Conservation (phyloP, 495 filamentous ascomycete species). For the Hypoxylon cercidicola region DNA sequence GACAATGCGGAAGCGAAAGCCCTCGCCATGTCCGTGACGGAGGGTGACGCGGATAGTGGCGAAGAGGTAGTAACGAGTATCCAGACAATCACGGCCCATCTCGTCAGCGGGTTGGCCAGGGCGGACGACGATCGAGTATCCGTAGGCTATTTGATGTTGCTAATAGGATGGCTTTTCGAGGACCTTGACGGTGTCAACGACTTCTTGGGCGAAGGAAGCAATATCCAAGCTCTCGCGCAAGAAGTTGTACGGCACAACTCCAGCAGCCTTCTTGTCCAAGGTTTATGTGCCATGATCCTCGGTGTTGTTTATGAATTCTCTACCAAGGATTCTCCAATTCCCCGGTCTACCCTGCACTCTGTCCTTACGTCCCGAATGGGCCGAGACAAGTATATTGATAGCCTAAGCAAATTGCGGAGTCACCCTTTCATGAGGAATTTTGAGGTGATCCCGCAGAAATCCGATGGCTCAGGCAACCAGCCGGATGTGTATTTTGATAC, state of each 20-base stretch:
- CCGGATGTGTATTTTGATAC: slow-evolving; percentile 89
- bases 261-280: slow-evolving; percentile 74
- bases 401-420: slow-evolving; percentile 78
- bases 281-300: slow-evolving; percentile 82
- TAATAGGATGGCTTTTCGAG: slow-evolving; percentile 94
- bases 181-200: slow-evolving; percentile 92
- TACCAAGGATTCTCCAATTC: slow-evolving; percentile 93
- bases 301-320: slow-evolving; percentile 97
- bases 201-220: slow-evolving; percentile 94
- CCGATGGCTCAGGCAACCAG: slow-evolving; percentile 64
- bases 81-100: slow-evolving; percentile 82
- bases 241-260: slow-evolving; percentile 66
- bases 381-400: slow-evolving; percentile 89
- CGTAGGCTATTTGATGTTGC: slow-evolving; percentile 88
- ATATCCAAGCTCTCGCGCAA: slow-evolving; percentile 84
- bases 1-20: slow-evolving; percentile 84
- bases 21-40: slow-evolving; percentile 80
- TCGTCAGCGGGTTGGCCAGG: slow-evolving; percentile 78
- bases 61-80: slow-evolving; percentile 97
- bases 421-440: slow-evolving; percentile 90
- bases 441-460: slow-evolving; percentile 81
- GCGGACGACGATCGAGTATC: slow-evolving; percentile 83
- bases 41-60: slow-evolving; percentile 88
- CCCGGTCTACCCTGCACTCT: slow-evolving; percentile 82
- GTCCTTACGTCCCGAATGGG: slow-evolving; percentile 83